A percentile compares a stretch with the other conserved stretches of the same genome.
Conservation (phyloP, 164 flowering plant species). For the Dillenia suffruticosa region DNA sequence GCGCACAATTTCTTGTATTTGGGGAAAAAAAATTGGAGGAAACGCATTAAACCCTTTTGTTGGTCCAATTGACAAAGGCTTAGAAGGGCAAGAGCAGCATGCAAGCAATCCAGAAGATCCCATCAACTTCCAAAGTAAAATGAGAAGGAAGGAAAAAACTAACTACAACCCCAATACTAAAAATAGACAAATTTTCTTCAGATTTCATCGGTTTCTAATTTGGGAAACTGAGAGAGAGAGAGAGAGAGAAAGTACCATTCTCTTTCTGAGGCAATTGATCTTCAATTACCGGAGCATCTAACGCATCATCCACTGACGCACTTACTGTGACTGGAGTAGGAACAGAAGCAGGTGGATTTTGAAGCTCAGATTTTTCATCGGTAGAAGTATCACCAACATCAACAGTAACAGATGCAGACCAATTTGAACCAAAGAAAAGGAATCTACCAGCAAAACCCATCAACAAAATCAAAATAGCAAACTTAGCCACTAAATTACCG, state of each 20-base stretch:
- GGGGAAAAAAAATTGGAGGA: no score
- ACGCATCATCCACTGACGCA: background rate
- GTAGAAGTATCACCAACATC: constrained; percentile 16
- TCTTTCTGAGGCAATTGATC: constrained; percentile 14
- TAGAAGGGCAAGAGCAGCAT: no score
- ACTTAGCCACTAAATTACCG: constrained; percentile 24
- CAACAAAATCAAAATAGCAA: constrained; percentile 26
- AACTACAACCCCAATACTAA: no score
- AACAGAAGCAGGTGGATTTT: constrained; percentile 4
- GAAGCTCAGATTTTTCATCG: constrained; percentile 8
- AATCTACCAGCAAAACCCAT: constrained; percentile 38
- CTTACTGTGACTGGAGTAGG: background rate
- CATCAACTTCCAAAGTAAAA: no score
- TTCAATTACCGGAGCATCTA: constrained; percentile 13
- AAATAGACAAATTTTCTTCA: no score
- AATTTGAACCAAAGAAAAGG: constrained; percentile 17
- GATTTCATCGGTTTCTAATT: background rate
- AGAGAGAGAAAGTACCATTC: no score
- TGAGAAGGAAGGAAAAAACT: no score
- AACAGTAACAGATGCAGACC: constrained; percentile 6
- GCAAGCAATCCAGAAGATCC: no score
- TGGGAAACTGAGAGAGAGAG: constrained; percentile 14
- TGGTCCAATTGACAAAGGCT: no score
- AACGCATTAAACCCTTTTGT: no score
- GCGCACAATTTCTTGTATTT: no score